Percentiles rank a stretch among this genome's conserved stretches.
Conservation (phyloP, 352 stramenopile genomes). For the Globisporangium mamillatum region DNA sequence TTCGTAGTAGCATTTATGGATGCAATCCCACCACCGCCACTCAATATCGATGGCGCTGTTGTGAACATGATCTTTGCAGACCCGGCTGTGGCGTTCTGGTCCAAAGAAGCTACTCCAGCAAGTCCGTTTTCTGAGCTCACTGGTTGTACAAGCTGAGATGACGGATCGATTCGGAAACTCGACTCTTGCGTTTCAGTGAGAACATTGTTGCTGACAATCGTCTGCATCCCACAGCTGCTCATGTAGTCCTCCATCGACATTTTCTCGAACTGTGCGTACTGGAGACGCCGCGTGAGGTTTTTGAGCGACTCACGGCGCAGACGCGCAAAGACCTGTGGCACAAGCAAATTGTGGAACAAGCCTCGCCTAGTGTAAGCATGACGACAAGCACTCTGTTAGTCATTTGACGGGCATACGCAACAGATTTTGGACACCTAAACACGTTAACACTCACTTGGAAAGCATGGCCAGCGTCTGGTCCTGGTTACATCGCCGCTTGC, state of each 20-base stretch:
- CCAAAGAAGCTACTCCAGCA: background rate
- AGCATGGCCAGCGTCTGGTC: slow-evolving; percentile 27
- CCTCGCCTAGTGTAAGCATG: slow-evolving; percentile 14
- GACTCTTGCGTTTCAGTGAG: background rate
- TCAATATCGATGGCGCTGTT: background rate
- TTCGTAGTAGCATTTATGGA: background rate
- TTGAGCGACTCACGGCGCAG: slow-evolving; percentile 49
- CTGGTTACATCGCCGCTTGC: slow-evolving; percentile 22
- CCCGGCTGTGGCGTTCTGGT: background rate
- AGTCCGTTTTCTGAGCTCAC: background rate
- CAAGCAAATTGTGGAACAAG: slow-evolving; percentile 32
- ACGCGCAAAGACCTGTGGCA: slow-evolving; percentile 55
- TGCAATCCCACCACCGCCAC: background rate
- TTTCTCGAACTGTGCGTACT: slow-evolving; percentile 42
- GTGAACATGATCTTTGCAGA: slow-evolving; percentile 4
- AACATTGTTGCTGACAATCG: background rate
- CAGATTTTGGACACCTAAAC: background rate
- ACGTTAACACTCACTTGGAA: background rate
- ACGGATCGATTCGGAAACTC: background rate
- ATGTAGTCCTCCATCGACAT: slow-evolving; percentile 61
- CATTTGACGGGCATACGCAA: background rate
- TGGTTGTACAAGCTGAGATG: background rate
- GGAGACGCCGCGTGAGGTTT: slow-evolving; percentile 39
- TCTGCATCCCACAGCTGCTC: slow-evolving; percentile 39
- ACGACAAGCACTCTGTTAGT: background rate